Percentiles rank a stretch among this genome's conserved stretches.
Conservation (phyloP, 768 basidiomycete genomes). For the Suillus decipiens region DNA sequence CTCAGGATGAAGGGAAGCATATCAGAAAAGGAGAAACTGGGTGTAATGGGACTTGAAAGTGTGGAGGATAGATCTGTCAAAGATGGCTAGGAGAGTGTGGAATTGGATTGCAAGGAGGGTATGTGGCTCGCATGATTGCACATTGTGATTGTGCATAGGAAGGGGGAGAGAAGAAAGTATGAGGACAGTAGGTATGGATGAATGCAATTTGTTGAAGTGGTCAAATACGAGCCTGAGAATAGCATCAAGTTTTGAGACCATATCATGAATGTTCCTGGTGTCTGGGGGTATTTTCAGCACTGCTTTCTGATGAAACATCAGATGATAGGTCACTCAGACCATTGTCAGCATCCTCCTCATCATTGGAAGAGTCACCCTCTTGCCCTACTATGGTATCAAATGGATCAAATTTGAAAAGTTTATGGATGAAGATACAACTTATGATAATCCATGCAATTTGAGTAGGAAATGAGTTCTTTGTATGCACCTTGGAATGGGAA, state of each 20-base stretch:
- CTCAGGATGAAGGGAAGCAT: slow-evolving; percentile 83
- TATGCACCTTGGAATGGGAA: too few species aligned
- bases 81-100: slow-evolving; percentile 86
- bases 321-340: slow-evolving; percentile 78
- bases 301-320: slow-evolving; percentile 55
- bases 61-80: slow-evolving; percentile 89
- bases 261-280: slow-evolving; percentile 72
- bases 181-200: slow-evolving; percentile 25
- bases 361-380: slow-evolving; percentile 59
- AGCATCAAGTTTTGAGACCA: slow-evolving; percentile 90
- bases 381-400: slow-evolving; percentile 86
- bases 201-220: slow-evolving; percentile 65
- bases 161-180: slow-evolving; percentile 19
- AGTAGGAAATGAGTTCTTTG: too few species aligned
- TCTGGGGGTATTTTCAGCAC: slow-evolving; percentile 45
- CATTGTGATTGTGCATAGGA: too few species aligned
- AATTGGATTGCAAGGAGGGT: slow-evolving; percentile 65
- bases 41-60: slow-evolving; percentile 98
- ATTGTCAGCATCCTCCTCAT: slow-evolving; percentile 53
- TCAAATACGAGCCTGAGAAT: slow-evolving; percentile 85
- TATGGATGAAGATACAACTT: too few species aligned
- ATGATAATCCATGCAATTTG: too few species aligned
- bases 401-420: slow-evolving; percentile 77
- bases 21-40: slow-evolving; percentile 97
- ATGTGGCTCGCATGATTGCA: slow-evolving; percentile 29